Conservation (phyloP, 2,329 filamentous ascomycete genomes). For the Didymella segeticola region DNA sequence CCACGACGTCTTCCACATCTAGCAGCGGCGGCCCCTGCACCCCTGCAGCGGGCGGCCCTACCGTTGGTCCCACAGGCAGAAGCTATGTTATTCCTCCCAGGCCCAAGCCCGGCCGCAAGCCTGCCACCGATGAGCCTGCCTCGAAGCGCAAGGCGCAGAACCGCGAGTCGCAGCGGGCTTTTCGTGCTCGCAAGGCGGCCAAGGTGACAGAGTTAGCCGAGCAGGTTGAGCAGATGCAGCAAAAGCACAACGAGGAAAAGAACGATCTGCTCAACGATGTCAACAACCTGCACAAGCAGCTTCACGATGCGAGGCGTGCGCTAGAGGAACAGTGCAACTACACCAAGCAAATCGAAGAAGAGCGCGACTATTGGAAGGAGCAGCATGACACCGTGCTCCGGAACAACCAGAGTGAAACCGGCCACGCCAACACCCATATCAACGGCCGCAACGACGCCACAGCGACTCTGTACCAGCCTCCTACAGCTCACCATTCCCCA, state of each 20-base stretch:
- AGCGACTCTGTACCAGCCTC: conserved; percentile 11
- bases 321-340: conserved; percentile 9
- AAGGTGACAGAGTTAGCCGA: conserved; percentile 73
- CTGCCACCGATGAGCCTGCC: conserved; percentile 87
- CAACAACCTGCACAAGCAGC: conserved; percentile 11
- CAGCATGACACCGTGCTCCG: conserved; percentile 12
- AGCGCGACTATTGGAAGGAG: conserved; percentile 26
- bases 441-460: conserved; percentile 16
- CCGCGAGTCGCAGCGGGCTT: conserved; percentile 86
- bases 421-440: conserved; percentile 7
- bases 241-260: conserved; percentile 22
- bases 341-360: conserved; percentile 10
- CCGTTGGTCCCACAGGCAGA: conserved; percentile 34
- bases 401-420: conserved; percentile 12
- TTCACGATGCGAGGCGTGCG: conserved; percentile 9
- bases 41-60: conserved; percentile 44
- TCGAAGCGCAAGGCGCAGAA: conserved; percentile 97
- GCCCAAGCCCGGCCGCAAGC: conserved; percentile 81
- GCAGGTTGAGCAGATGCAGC: conserved; percentile 43
- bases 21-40: conserved; percentile 35
- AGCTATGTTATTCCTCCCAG: conserved; percentile 51
- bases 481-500: conserved; percentile 4
- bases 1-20: conserved; percentile 33
- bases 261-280: conserved; percentile 17
- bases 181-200: conserved; percentile 84